Conservation (phyloP, 2,329 filamentous ascomycete species). For the Cephalotrichum gorgonifer region DNA sequence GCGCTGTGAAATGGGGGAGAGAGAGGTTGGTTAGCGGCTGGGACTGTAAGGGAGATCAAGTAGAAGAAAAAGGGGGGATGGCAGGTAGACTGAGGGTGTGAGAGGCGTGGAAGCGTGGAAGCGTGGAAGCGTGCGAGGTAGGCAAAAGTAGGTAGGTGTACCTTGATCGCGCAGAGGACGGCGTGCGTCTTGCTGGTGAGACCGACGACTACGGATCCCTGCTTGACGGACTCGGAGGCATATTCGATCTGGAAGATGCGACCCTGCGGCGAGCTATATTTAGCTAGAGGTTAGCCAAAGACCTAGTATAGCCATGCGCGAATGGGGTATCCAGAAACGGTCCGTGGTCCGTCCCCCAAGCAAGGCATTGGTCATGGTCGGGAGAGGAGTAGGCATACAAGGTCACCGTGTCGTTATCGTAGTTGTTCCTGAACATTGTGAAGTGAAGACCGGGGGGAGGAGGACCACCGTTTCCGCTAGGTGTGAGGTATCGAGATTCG, state of each 20-base stretch:
- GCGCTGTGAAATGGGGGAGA: slow-evolving; percentile 47
- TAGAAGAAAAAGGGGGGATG: background rate
- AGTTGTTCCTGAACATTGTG: slow-evolving; percentile 99
- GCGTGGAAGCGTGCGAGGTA: background rate
- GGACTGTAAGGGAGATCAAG: no score
- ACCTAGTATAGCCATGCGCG: no score
- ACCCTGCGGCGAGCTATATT: slow-evolving; percentile 98
- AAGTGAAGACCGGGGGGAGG: no score
- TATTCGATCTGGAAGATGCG: slow-evolving; percentile 99
- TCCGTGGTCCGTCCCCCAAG: no score
- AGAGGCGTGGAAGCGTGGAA: no score
- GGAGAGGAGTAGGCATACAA: slow-evolving; percentile 58
- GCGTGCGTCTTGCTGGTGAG: slow-evolving; percentile 97
- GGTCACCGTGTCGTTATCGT: slow-evolving; percentile 99
- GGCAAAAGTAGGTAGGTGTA: slow-evolving; percentile 24
- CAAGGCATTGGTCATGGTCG: no score
- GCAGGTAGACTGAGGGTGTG: no score
- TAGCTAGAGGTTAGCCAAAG: slow-evolving; percentile 9
- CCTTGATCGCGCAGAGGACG: slow-evolving; percentile 94
- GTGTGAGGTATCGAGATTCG: background rate
- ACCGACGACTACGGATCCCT: slow-evolving; percentile 94
- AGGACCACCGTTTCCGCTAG: background rate
- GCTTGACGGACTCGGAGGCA: slow-evolving; percentile 96
- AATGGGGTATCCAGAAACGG: background rate
- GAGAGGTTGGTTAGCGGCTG: slow-evolving; percentile 3